Conservation (phyloP, 1,139 yeast species). For the Martiniozyma asiatica region DNA sequence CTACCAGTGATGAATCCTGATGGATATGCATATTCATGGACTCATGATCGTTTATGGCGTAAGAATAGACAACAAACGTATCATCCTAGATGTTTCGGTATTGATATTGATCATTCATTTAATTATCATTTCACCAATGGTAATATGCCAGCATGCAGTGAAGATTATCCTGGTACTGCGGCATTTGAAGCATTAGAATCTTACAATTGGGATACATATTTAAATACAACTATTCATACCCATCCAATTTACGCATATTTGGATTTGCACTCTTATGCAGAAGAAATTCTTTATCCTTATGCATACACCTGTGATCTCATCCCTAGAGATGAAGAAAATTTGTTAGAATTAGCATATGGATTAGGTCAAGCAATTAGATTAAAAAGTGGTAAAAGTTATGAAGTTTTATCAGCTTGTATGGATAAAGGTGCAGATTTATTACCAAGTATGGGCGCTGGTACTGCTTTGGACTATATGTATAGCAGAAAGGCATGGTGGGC, state of each 20-base stretch:
- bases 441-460: conserved; percentile 72
- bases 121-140: conserved; percentile 62
- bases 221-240: conserved; percentile 45
- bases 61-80: conserved; percentile 74
- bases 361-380: conserved; percentile 60
- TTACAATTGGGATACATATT: conserved; percentile 46
- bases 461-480: conserved; percentile 76
- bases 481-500: conserved; percentile 78
- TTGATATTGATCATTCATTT: conserved; percentile 80
- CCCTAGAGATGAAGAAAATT: conserved; percentile 72
- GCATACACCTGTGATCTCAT: conserved; percentile 63
- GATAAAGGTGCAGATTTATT: conserved; percentile 61
- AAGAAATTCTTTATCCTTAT: conserved; percentile 72
- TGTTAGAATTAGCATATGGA: conserved; percentile 73
- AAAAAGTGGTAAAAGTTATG: conserved; percentile 49
- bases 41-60: conserved; percentile 71
- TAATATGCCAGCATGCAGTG: conserved; percentile 62
- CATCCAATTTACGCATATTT: conserved; percentile 64
- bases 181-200: conserved; percentile 76
- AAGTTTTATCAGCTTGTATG: conserved; percentile 66
- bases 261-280: conserved; percentile 78
- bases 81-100: conserved; percentile 59
- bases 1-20: conserved; percentile 85
- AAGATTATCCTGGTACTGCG: conserved; percentile 65
- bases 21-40: conserved; percentile 82